These are phyloP conservation scores for Panaeolus cyanescens DNA, from an alignment of 768 basidiomycete genomes.

Conservation along the genomic window DNA sequence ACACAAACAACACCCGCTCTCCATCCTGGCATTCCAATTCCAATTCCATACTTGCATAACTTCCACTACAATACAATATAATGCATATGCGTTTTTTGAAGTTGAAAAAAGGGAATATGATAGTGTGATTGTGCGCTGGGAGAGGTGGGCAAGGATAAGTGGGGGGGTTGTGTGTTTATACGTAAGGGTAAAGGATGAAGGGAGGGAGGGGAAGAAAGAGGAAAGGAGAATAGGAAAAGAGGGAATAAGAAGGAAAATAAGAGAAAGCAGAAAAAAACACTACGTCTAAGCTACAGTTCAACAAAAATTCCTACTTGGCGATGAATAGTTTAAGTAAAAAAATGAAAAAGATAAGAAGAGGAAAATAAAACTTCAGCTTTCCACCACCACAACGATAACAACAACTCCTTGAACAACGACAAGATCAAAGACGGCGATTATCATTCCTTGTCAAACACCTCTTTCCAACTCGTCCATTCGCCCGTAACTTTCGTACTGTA, in stretches of 20 bases:
- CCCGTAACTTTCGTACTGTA: not conserved
- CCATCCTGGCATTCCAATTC: not conserved
- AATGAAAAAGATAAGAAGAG: not conserved
- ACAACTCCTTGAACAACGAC: too few relatives aligned
- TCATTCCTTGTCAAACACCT: too few relatives aligned
- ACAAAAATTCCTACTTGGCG: not conserved
- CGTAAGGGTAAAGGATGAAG: too few relatives aligned
- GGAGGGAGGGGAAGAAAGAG: not conserved
- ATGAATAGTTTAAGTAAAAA: not conserved
- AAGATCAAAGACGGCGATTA: too few relatives aligned
- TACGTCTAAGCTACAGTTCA: not conserved
- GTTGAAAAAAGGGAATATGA: too few relatives aligned
- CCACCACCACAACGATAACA: not conserved
- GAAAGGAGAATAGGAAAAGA: not conserved
- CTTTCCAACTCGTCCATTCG: constrained; percentile 12
- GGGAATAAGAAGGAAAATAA: not conserved
- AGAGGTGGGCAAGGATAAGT: too few relatives aligned
- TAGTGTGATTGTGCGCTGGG: too few relatives aligned
- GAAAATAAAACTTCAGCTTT: not conserved
- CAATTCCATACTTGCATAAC: not conserved
- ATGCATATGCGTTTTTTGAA: too few relatives aligned
- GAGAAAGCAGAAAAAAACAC: not conserved
- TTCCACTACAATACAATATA: not conserved
- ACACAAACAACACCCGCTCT: too few relatives aligned
- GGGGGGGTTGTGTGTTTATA: too few relatives aligned